A percentile compares a stretch with the other conserved stretches of the same genome.
These are phyloP conservation scores for Sanguinoderma infundibulare DNA, from an alignment of 1,284 basidiomycete species.

Conservation along the genomic window DNA sequence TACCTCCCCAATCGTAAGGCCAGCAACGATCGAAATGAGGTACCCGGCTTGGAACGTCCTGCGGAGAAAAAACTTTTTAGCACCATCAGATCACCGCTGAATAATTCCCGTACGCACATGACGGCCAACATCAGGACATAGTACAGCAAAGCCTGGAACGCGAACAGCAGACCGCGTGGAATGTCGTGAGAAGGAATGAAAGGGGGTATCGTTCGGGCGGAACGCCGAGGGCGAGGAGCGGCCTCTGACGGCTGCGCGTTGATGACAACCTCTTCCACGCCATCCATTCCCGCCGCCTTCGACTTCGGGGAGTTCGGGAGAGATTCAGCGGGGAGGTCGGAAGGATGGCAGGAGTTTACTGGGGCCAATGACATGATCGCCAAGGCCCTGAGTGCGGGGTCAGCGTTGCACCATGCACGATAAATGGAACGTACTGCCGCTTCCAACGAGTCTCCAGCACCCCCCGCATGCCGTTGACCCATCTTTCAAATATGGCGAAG, in stretches of 20 bases:
- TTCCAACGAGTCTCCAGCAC: constrained; percentile 62
- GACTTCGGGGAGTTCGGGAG: background rate
- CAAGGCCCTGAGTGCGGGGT: constrained; percentile 4
- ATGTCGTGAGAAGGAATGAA: constrained; percentile 66
- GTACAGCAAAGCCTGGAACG: constrained; percentile 56
- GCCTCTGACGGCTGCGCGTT: constrained; percentile 7
- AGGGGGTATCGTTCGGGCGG: constrained; percentile 45
- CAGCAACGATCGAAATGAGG: constrained; percentile 65
- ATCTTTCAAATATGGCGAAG: constrained; percentile 71
- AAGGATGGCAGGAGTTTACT: background rate
- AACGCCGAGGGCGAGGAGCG: constrained; percentile 11
- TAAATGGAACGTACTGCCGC: constrained; percentile 48
- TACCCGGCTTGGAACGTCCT: constrained; percentile 80
- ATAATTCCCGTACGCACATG: constrained; percentile 54
- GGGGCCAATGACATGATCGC: constrained; percentile 7
- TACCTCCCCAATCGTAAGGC: constrained; percentile 67
- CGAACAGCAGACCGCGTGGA: constrained; percentile 61
- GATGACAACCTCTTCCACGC: constrained; percentile 21
- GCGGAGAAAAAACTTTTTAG: constrained; percentile 17
- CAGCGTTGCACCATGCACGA: background rate
- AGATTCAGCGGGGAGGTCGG: background rate
- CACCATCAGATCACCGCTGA: constrained; percentile 1
- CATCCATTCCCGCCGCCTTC: constrained; percentile 11
- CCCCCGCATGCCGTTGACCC: constrained; percentile 59
- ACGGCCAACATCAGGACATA: constrained; percentile 73